Base-by-base conservation (phyloP, 306 rosid species). In the Vigna angularis region DNA sequence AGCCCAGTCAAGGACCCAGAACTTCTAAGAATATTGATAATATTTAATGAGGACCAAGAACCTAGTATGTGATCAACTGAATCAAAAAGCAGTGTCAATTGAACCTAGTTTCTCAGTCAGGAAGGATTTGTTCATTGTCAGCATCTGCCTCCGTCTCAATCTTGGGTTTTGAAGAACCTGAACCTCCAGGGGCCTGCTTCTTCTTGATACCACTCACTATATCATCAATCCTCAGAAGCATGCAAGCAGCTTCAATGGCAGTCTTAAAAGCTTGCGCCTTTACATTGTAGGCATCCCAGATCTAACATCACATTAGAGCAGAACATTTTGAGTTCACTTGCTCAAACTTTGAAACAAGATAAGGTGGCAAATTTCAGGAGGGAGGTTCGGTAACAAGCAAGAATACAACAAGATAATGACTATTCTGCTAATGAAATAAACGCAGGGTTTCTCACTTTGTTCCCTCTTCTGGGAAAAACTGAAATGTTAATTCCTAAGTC, bases 181-280 rank as follows among this genome's bases (percentile, higher is more conserved):
- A 66, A 4, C 92, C 87, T 59, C 96, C 97, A 56, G 97, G 88
- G 51, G 93, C 87, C 72, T 91, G 93, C 89, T 91, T 93, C 89
- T 92, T 95, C 88, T 96, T 96, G 71, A 96, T 90, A 13, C 99
- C 98, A 38, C 99, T 96, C 86, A 96, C 99, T 71, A 93, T 90
- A 78, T 96, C 99, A 72, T 96, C 98, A 68, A 96, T 96, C 77
- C 99, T 93, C 81, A 96, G 83, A 49, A 96, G 99, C 93, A 96
- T 90, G 91, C 99, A 90, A 44, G 98, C 93, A 38, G 98, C 97
- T 93, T 96, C 99, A 74, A 96, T 96, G 50, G 99, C 98, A 1
- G 99, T 96, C 89, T 96, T 96, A 52, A 96, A 96, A 5, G 99
- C 91, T 81, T 96, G 99, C 4, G 96, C 89, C 90, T 96, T 96